Conservation (phyloP, 2,329 filamentous ascomycete genomes). For the Ascosphaera apis region DNA sequence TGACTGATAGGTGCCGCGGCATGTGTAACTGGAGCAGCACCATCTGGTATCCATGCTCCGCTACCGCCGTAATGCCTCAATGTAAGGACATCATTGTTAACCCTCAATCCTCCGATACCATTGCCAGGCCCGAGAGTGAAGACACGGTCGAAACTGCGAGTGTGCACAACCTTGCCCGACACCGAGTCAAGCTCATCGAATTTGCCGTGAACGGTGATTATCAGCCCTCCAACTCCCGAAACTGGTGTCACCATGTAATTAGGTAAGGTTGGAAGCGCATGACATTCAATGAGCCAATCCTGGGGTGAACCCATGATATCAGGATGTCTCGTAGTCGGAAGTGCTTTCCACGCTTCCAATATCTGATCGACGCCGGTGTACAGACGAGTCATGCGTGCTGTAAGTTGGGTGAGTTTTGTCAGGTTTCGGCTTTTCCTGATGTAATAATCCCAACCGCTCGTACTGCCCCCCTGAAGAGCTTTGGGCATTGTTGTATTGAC, state of each 20-base stretch:
- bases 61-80: constrained; percentile 42
- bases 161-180: constrained; percentile 33
- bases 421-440: constrained; percentile 61
- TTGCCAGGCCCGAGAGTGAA: constrained; percentile 58
- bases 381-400: constrained; percentile 39
- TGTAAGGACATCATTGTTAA: constrained; percentile 58
- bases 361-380: constrained; percentile 44
- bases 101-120: constrained; percentile 41
- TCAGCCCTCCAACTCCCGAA: constrained; percentile 51
- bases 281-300: constrained; percentile 68
- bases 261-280: constrained; percentile 45
- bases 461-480: constrained; percentile 22
- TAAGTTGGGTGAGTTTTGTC: constrained; percentile 38
- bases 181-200: constrained; percentile 49
- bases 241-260: constrained; percentile 42
- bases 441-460: constrained; percentile 43
- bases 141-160: constrained; percentile 57
- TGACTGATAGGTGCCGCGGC: constrained; percentile 8
- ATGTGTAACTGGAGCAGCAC: constrained; percentile 12
- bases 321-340: constrained; percentile 55
- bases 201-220: constrained; percentile 60
- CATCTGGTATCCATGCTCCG: constrained; percentile 27
- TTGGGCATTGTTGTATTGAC: constrained; percentile 41
- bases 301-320: constrained; percentile 40
- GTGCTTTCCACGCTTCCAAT: constrained; percentile 39